phyloP scores from a whole-genome alignment of 164 flowering plant species.

The Dillenia suffruticosa region DNA sequence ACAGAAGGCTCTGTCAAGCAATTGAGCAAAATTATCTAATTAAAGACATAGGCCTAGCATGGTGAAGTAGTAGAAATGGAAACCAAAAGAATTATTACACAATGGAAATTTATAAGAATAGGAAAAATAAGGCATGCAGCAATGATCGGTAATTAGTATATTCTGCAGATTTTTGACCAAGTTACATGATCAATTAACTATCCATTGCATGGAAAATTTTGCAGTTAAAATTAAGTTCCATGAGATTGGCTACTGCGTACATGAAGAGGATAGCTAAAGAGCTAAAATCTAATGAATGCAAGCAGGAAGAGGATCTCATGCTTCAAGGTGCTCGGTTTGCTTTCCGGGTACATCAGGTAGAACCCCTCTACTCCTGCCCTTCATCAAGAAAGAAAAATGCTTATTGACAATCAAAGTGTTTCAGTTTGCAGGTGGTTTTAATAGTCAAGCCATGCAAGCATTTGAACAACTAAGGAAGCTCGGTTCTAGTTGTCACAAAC shows the following conservation, averaged over 20 bases:
- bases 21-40: no score
- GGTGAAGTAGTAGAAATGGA: no score
- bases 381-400: background rate
- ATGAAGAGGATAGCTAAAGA: conserved; percentile 51
- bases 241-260: conserved; percentile 51
- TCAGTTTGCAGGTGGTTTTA: conserved; percentile 57
- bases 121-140: no score
- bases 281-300: conserved; percentile 22
- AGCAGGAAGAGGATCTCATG: conserved; percentile 38
- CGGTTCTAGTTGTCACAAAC: conserved; percentile 3
- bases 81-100: no score
- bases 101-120: no score
- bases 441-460: conserved; percentile 20
- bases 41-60: no score
- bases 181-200: no score
- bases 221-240: conserved; percentile 61
- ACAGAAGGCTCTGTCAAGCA: no score
- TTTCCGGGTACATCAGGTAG: conserved; percentile 56
- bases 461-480: conserved; percentile 37
- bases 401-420: background rate
- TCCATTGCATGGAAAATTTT: background rate
- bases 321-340: conserved; percentile 73
- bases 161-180: no score
- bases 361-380: background rate
- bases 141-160: no score